Evolutionary conservation across 306 rosid species (phyloP).

Genomic region (Phaseolus lunatus): DNA sequence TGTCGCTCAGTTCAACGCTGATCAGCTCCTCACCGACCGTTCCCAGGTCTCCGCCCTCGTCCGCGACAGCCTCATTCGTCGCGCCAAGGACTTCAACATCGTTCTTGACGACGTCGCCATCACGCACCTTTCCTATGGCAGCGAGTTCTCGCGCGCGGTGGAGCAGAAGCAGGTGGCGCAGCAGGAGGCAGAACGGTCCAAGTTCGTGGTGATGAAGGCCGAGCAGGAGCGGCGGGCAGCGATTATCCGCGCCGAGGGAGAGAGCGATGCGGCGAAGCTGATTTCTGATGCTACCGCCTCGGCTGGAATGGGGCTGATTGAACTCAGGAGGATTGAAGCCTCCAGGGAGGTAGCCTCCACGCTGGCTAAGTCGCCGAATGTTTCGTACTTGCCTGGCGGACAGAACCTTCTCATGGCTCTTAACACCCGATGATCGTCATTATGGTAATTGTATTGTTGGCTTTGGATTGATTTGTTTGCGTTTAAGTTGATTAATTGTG

Average conservation of each 20-base stretch:
- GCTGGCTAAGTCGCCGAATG: slow-evolving; percentile 84
- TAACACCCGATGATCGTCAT: slow-evolving; percentile 63
- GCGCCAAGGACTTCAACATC: slow-evolving; percentile 90
- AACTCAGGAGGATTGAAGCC: slow-evolving; percentile 90
- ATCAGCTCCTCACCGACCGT: slow-evolving; percentile 89
- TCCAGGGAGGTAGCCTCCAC: slow-evolving; percentile 83
- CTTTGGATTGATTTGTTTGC: background rate
- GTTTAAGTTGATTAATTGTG: background rate
- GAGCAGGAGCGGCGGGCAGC: slow-evolving; percentile 96
- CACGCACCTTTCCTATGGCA: slow-evolving; percentile 80
- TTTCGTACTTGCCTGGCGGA: slow-evolving; percentile 73
- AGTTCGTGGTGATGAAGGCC: slow-evolving; percentile 89
- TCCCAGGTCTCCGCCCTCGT: slow-evolving; percentile 88
- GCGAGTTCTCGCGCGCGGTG: slow-evolving; percentile 82
- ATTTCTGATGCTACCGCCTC: slow-evolving; percentile 82
- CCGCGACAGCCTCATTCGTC: slow-evolving; percentile 69
- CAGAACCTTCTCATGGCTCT: slow-evolving; percentile 76
- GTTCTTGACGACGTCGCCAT: slow-evolving; percentile 88
- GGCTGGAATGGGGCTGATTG: slow-evolving; percentile 77
- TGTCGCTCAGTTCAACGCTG: slow-evolving; percentile 93
- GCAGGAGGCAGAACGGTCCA: slow-evolving; percentile 96
- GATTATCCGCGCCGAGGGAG: slow-evolving; percentile 90
- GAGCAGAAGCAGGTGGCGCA: slow-evolving; percentile 98
- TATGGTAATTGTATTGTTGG: background rate
- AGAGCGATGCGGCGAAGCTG: slow-evolving; percentile 87